phyloP scores from a whole-genome alignment of 345 rosid species.

The Dipteronia dyeriana region DNA sequence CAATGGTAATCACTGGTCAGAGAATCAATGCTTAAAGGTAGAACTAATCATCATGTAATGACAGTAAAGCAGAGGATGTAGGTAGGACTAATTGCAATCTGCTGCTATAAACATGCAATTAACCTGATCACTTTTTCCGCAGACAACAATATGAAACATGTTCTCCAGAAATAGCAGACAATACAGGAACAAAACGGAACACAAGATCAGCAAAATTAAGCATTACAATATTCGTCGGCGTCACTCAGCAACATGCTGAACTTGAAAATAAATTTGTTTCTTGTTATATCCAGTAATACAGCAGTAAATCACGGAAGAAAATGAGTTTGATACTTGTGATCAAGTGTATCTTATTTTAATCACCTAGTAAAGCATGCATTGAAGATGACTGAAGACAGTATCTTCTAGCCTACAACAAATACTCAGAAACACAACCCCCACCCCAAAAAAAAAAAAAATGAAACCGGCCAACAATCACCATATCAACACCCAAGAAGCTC shows the following conservation, averaged over 20 bases:
- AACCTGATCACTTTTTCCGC: too few relatives aligned
- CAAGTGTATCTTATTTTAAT: constrained; percentile 29
- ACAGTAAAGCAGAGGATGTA: too few relatives aligned
- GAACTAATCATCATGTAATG: too few relatives aligned
- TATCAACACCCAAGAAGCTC: constrained; percentile 14
- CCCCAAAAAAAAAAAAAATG: constrained; percentile 11
- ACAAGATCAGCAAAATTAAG: neutral
- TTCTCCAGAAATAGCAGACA: neutral
- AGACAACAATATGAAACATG: neutral
- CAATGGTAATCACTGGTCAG: too few relatives aligned
- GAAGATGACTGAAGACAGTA: constrained; percentile 22
- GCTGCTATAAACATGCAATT: too few relatives aligned
- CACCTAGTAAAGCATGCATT: constrained; percentile 4
- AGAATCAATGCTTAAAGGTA: too few relatives aligned
- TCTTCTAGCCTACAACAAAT: constrained; percentile 22
- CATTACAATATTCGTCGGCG: neutral
- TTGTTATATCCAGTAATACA: neutral
- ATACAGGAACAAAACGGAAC: neutral
- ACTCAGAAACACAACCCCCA: neutral
- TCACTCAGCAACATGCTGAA: neutral
- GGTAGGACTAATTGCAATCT: too few relatives aligned
- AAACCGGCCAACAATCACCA: constrained; percentile 17
- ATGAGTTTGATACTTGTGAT: constrained; percentile 2
- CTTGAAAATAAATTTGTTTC: neutral
- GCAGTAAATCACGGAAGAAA: constrained; percentile 1